A percentile compares a stretch with the other conserved stretches of the same genome.
Conservation (phyloP, 73 alveolate species). For the Tetrahymena elliotti region DNA sequence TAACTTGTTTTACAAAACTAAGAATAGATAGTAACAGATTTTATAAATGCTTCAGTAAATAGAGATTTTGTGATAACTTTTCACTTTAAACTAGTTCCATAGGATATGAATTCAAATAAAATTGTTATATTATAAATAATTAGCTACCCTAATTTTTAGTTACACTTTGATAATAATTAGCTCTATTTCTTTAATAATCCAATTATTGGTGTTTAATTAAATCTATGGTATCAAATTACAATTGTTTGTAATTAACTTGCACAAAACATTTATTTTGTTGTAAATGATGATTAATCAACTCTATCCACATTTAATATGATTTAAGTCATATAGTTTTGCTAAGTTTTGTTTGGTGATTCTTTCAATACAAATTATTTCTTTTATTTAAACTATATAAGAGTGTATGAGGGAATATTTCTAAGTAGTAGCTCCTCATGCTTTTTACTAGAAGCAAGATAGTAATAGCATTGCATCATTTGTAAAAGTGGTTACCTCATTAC, state of each 20-base stretch:
- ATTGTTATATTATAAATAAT: background rate
- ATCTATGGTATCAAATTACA: background rate
- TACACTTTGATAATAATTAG: background rate
- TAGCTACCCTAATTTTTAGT: background rate
- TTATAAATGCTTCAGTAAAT: background rate
- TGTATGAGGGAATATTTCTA: background rate
- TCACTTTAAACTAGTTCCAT: background rate
- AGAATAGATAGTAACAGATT: background rate
- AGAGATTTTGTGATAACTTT: background rate
- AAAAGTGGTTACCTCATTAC: background rate
- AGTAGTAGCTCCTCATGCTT: background rate
- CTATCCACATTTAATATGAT: no score
- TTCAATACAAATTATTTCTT: background rate
- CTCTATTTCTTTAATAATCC: background rate
- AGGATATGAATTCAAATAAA: background rate
- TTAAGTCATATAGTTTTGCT: background rate
- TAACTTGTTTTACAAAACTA: background rate
- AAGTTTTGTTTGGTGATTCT: background rate
- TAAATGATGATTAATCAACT: background rate
- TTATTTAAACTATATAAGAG: background rate
- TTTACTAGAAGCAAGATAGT: background rate
- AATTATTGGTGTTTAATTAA: background rate
- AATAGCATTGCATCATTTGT: background rate
- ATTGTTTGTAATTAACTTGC: background rate
- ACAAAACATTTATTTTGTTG: no score